These are phyloP conservation scores for Kluyveromyces dobzhanskii DNA, from an alignment of 805 yeast species.

Conservation along the genomic window DNA sequence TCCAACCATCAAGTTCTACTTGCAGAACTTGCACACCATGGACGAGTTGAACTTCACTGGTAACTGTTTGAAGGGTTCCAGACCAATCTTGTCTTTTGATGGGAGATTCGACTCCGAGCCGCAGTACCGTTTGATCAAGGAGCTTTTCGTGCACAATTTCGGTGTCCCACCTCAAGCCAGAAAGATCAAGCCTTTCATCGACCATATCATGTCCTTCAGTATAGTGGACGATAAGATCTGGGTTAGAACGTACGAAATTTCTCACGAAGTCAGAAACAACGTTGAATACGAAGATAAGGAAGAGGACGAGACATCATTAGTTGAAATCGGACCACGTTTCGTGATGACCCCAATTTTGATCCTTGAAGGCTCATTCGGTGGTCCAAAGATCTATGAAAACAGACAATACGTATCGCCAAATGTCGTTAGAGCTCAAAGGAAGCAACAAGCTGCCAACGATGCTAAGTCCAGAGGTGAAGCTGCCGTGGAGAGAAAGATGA, in stretches of 20 bases:
- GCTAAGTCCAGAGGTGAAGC: conserved; percentile 75
- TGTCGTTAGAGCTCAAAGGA: conserved; percentile 82
- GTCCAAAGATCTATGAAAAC: conserved; percentile 95
- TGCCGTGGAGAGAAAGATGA: conserved; percentile 65
- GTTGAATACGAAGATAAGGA: conserved; percentile 44
- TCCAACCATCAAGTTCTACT: conserved; percentile 87
- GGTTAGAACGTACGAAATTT: conserved; percentile 91
- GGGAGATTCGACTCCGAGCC: conserved; percentile 59
- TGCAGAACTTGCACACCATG: conserved; percentile 91
- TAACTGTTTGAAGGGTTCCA: conserved; percentile 88
- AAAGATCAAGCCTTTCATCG: conserved; percentile 88
- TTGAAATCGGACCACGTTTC: conserved; percentile 95
- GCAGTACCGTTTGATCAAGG: conserved; percentile 72
- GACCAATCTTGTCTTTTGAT: conserved; percentile 90
- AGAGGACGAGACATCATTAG: conserved; percentile 55
- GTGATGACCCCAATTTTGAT: conserved; percentile 87
- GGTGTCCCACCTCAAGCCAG: conserved; percentile 95
- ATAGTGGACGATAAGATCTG: conserved; percentile 90
- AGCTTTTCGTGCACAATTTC: conserved; percentile 69
- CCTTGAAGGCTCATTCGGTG: conserved; percentile 94
- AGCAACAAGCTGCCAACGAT: conserved; percentile 68
- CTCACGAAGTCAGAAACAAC: conserved; percentile 44
- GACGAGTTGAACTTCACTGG: conserved; percentile 96
- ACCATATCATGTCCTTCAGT: conserved; percentile 89
- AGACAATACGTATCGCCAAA: conserved; percentile 96